Conservation (phyloP, 1,284 basidiomycete genomes). For the Porodaedalea pini region DNA sequence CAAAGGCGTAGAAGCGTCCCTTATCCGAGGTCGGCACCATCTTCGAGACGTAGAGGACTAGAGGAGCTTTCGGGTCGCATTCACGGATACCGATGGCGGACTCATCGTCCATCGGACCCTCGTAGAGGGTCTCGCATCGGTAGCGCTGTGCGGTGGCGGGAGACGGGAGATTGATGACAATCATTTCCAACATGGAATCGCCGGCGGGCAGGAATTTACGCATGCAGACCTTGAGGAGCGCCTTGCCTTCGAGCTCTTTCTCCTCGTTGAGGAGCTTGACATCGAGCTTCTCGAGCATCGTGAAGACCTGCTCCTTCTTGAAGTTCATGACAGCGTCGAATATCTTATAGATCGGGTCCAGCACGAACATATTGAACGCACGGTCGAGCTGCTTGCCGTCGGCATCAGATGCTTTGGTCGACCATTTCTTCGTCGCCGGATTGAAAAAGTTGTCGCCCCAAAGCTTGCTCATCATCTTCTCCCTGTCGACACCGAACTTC, state of each 20-base stretch:
- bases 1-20: slow-evolving; percentile 99
- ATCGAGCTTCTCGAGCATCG: slow-evolving; percentile 97
- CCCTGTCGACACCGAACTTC: slow-evolving; percentile 99
- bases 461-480: slow-evolving; percentile 96
- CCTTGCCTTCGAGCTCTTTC: slow-evolving; percentile 94
- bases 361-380: slow-evolving; percentile 94
- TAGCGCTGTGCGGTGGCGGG: slow-evolving; percentile 96
- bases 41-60: slow-evolving; percentile 99
- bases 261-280: slow-evolving; percentile 89
- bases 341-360: slow-evolving; percentile 99
- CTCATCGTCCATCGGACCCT: slow-evolving; percentile 99
- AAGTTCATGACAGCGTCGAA: slow-evolving; percentile 99
- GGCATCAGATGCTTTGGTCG: slow-evolving; percentile 71
- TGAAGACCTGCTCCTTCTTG: slow-evolving; percentile 88
- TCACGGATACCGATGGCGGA: slow-evolving; percentile 98
- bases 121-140: slow-evolving; percentile 99
- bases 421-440: slow-evolving; percentile 97
- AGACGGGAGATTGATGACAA: slow-evolving; percentile 98
- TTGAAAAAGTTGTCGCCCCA: slow-evolving; percentile 99
- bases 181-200: slow-evolving; percentile 99
- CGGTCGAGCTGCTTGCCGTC: slow-evolving; percentile 91
- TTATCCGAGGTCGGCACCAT: slow-evolving; percentile 99
- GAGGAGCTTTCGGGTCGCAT: slow-evolving; percentile 95
- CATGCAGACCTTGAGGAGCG: slow-evolving; percentile 97
- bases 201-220: slow-evolving; percentile 99